Evolutionary conservation across 345 rosid species (phyloP).

Genomic region (Camelina sativa): DNA sequence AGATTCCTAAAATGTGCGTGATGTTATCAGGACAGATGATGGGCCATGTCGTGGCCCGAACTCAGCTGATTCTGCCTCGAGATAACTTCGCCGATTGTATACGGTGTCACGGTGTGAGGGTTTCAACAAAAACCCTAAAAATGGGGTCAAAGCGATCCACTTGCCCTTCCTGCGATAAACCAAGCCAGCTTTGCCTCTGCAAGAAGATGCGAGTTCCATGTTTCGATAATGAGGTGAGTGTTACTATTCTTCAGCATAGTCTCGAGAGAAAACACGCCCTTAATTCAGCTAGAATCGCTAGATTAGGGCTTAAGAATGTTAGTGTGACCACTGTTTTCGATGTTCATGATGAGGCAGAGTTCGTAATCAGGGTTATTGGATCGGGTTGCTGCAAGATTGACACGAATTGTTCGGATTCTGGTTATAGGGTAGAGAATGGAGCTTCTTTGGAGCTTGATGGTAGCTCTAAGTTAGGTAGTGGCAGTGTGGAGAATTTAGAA

Average conservation of each 20-base stretch:
- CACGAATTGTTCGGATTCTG: conserved; percentile 33
- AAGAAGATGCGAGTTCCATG: conserved; percentile 51
- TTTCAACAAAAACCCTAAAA: conserved; percentile 48
- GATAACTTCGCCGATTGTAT: conserved; percentile 17
- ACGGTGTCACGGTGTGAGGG: conserved; percentile 34
- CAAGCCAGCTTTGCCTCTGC: conserved; percentile 71
- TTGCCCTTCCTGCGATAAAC: conserved; percentile 76
- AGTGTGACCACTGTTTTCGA: conserved; percentile 60
- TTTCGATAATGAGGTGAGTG: conserved; percentile 65
- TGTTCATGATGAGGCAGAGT: conserved; percentile 60
- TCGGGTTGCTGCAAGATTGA: conserved; percentile 32
- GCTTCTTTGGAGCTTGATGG: conserved; percentile 28
- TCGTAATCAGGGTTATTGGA: conserved; percentile 51
- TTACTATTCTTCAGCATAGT: conserved; percentile 82
- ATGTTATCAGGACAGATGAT: conserved; percentile 36
- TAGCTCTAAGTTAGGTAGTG: conserved; percentile 35
- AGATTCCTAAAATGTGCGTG: background rate
- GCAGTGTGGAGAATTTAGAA: conserved; percentile 14
- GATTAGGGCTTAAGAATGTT: conserved; percentile 69
- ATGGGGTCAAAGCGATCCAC: conserved; percentile 67
- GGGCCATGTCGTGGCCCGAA: conserved; percentile 45
- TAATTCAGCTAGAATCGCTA: conserved; percentile 78
- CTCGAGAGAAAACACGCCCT: conserved; percentile 79
- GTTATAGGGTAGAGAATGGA: conserved; percentile 5
- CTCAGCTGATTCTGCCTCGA: conserved; percentile 33